Percentiles rank a stretch among this genome's conserved stretches.
phyloP scores from a whole-genome alignment of 2,329 filamentous ascomycete genomes.

The Triangularia setosa region DNA sequence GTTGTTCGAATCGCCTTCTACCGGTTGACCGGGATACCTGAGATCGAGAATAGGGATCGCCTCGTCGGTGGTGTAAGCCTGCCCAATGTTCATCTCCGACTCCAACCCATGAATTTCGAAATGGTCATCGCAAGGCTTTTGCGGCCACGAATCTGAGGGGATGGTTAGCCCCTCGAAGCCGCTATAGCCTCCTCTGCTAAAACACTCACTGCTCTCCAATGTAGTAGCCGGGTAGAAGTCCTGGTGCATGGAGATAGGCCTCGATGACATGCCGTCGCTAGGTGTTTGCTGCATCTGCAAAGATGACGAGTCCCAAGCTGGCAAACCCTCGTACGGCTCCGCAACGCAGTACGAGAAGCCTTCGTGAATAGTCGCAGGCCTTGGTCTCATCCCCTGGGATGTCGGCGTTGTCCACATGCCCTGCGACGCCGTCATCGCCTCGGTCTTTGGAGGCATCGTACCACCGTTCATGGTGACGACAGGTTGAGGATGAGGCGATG shows the following conservation, averaged over 20 bases:
- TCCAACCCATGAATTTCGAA: constrained; percentile 55
- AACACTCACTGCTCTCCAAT: constrained; percentile 47
- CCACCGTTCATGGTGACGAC: constrained; percentile 49
- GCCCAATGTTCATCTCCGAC: constrained; percentile 56
- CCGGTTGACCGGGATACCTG: constrained; percentile 44
- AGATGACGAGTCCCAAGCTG: constrained; percentile 55
- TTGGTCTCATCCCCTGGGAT: constrained; percentile 47
- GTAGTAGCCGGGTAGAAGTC: constrained; percentile 51
- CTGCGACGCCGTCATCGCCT: constrained; percentile 43
- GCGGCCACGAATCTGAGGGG: constrained; percentile 44
- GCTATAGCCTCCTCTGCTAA: constrained; percentile 8
- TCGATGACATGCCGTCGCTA: constrained; percentile 48
- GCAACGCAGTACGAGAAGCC: constrained; percentile 57
- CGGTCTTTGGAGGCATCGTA: constrained; percentile 46
- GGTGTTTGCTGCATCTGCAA: constrained; percentile 49
- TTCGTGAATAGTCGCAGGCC: constrained; percentile 58
- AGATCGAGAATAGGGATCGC: constrained; percentile 60
- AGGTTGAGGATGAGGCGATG: constrained; percentile 40
- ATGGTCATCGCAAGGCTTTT: constrained; percentile 55
- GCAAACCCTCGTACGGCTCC: constrained; percentile 49
- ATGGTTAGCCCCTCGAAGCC: constrained; percentile 19
- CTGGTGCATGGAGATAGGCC: constrained; percentile 56
- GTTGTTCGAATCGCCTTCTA: constrained; percentile 49
- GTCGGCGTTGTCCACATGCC: constrained; percentile 55
- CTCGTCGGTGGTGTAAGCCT: constrained; percentile 61